These are phyloP conservation scores for Clonostachys rhizophaga DNA, from an alignment of 2,329 filamentous ascomycete species.

Conservation along the genomic window DNA sequence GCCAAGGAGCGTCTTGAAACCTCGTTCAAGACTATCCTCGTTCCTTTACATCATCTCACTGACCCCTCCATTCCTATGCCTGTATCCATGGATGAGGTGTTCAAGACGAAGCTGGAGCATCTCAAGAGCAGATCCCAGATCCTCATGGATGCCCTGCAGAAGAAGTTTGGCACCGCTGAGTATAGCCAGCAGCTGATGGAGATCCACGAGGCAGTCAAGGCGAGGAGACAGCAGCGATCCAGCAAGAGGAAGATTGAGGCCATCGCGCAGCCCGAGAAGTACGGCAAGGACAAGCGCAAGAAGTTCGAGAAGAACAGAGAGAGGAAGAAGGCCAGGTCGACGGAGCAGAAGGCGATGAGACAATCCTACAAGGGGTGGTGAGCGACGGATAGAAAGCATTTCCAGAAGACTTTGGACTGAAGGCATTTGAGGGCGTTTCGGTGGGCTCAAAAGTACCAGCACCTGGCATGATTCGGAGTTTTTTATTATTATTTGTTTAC, in stretches of 20 bases:
- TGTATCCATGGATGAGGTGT: constrained; percentile 64
- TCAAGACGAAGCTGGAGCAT: constrained; percentile 64
- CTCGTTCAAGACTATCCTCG: constrained; percentile 56
- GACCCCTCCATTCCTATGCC: constrained; percentile 72
- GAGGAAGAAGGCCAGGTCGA: constrained; percentile 72
- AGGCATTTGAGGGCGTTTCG: constrained; percentile 18
- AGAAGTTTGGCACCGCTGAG: constrained; percentile 73
- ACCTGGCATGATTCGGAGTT: not conserved
- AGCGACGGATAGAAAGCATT: not conserved
- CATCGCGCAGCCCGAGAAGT: constrained; percentile 74
- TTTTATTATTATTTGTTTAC: too few species aligned
- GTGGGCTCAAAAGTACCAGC: constrained; percentile 8
- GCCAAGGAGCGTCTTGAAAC: constrained; percentile 51
- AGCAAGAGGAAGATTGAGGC: constrained; percentile 88
- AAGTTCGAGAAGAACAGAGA: constrained; percentile 82
- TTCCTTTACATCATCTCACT: constrained; percentile 74
- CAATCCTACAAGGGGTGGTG: constrained; percentile 58
- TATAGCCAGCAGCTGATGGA: constrained; percentile 72
- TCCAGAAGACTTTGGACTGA: not conserved
- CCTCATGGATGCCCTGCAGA: constrained; percentile 77
- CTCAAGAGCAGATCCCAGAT: constrained; percentile 71
- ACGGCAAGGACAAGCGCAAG: constrained; percentile 74
- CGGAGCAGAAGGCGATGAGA: constrained; percentile 67
- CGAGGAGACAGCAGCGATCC: constrained; percentile 67
- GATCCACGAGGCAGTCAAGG: constrained; percentile 69